Conservation (phyloP, 2,329 filamentous ascomycete species). For the Ascocoryne sarcoides region DNA sequence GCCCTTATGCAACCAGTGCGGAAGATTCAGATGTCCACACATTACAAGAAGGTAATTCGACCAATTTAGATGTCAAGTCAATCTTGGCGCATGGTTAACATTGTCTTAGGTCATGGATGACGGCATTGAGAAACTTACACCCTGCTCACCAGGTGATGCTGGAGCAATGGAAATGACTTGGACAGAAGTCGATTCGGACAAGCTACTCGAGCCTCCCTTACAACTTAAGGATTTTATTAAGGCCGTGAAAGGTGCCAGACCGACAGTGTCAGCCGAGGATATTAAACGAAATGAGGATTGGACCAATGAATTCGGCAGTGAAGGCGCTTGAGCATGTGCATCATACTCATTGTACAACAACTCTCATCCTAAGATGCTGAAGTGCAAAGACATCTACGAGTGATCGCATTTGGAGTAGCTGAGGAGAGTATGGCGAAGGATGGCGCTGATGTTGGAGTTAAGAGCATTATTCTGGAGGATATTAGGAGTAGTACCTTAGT, state of each 20-base stretch:
- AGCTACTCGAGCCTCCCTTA: constrained; percentile 78
- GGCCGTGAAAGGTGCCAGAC: constrained; percentile 78
- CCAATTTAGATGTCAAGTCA: no score
- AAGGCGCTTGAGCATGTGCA: constrained; percentile 44
- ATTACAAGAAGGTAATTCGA: constrained; percentile 85
- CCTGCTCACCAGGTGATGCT: constrained; percentile 84
- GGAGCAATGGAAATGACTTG: constrained; percentile 90
- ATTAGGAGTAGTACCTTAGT: constrained; percentile 6
- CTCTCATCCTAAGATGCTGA: neutral
- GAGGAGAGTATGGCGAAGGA: constrained; percentile 13
- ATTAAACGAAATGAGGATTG: constrained; percentile 78
- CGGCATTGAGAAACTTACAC: constrained; percentile 61
- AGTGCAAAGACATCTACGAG: no score
- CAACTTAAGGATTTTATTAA: constrained; percentile 88
- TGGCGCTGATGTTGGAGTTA: constrained; percentile 16
- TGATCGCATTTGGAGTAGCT: no score
- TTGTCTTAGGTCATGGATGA: constrained; percentile 58
- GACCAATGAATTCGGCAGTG: constrained; percentile 94
- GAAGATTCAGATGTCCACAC: constrained; percentile 93
- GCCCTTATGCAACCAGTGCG: constrained; percentile 95
- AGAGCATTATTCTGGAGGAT: constrained; percentile 4
- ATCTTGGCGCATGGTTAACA: no score
- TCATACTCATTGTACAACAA: neutral
- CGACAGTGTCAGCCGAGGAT: constrained; percentile 84
- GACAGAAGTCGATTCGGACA: constrained; percentile 75